Conservation (phyloP, 371 early-diverging fungal species). For the Gilbertella persicaria region DNA sequence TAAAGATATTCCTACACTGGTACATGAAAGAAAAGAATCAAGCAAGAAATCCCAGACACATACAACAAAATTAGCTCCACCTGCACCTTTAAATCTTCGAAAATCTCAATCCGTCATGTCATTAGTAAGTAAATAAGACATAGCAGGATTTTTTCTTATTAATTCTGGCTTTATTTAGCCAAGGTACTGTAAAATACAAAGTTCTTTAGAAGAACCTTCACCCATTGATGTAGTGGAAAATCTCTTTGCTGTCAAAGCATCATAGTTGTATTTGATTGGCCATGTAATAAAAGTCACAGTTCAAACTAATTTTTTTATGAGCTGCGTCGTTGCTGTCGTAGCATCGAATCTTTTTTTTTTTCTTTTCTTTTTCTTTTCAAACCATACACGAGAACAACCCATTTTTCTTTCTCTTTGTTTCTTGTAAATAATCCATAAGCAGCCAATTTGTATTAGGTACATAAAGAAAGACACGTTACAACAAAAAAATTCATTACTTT, state of each 20-base stretch:
- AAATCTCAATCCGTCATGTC: slow-evolving; percentile 34
- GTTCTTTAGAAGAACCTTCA: slow-evolving; percentile 32
- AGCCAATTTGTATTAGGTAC: too few species aligned
- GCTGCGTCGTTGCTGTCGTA: too few species aligned
- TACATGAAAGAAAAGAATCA: slow-evolving; percentile 23
- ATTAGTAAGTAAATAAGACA: slow-evolving; percentile 21
- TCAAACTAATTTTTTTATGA: too few species aligned
- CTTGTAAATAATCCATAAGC: too few species aligned
- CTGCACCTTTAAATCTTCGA: not conserved
- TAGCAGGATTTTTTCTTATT: not conserved
- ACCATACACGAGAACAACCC: too few species aligned
- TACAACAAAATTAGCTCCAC: slow-evolving; percentile 1
- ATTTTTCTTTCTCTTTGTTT: too few species aligned
- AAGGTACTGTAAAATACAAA: slow-evolving; percentile 32
- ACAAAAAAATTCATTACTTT: too few species aligned
- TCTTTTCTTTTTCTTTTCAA: too few species aligned
- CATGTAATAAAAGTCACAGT: too few species aligned
- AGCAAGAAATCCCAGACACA: not conserved
- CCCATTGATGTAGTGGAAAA: slow-evolving; percentile 41
- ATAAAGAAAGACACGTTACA: too few species aligned
- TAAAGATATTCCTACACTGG: slow-evolving; percentile 34
- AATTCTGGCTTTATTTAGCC: slow-evolving; percentile 17
- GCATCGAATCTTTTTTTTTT: too few species aligned
- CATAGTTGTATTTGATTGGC: too few species aligned
- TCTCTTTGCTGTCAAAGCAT: slow-evolving; percentile 24